Conservation (phyloP, 129 eudicot genomes). For the Chrysanthemum makinoi region DNA sequence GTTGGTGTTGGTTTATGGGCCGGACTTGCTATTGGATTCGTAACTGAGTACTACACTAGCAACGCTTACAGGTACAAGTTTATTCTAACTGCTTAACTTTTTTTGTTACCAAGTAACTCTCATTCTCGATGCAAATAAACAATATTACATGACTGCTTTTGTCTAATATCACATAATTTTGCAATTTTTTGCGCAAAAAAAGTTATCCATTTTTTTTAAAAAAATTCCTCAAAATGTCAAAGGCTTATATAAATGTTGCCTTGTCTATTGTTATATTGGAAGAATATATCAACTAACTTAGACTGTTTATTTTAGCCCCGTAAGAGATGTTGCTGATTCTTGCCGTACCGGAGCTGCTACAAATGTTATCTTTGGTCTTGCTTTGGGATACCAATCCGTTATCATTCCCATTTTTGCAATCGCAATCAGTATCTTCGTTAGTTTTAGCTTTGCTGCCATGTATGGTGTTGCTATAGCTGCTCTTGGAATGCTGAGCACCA, state of each 20-base stretch:
- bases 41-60: conserved; percentile 86
- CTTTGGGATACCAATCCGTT: conserved; percentile 83
- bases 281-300: neutral
- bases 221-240: too few species aligned
- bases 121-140: neutral
- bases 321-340: conserved; percentile 88
- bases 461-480: conserved; percentile 91
- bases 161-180: too few species aligned
- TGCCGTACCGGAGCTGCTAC: conserved; percentile 97
- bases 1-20: conserved; percentile 94
- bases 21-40: conserved; percentile 78
- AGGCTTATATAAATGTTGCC: neutral
- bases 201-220: too few species aligned
- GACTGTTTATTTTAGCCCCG: conserved; percentile 56
- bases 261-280: neutral
- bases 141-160: neutral
- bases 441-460: conserved; percentile 83
- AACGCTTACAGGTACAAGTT: conserved; percentile 72
- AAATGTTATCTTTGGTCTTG: conserved; percentile 83
- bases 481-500: conserved; percentile 86
- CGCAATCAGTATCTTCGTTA: conserved; percentile 68
- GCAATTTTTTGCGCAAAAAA: too few species aligned
- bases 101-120: neutral
- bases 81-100: neutral
- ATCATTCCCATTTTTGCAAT: conserved; percentile 85